These are phyloP conservation scores for Aspergillus egyptiacus DNA, from an alignment of 495 filamentous ascomycete species.

Conservation along the genomic window DNA sequence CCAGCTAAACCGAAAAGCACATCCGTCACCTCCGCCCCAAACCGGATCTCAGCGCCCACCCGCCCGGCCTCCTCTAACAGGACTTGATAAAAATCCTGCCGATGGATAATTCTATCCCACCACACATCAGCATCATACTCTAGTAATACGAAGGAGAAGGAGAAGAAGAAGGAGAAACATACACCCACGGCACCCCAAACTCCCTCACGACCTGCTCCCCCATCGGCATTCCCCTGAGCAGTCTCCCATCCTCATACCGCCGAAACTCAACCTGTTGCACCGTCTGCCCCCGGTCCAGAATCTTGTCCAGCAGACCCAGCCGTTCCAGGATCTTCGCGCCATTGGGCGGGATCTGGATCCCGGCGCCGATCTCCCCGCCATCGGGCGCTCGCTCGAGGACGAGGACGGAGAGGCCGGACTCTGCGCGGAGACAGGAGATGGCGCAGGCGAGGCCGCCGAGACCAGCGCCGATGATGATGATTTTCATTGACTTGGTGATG, in stretches of 20 bases:
- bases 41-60: constrained; percentile 34
- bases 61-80: constrained; percentile 43
- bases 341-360: constrained; percentile 52
- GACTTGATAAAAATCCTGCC: constrained; percentile 44
- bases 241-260: constrained; percentile 45
- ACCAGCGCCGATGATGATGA: constrained; percentile 54
- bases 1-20: no score
- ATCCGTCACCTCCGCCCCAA: background rate
- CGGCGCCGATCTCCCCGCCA: constrained; percentile 45
- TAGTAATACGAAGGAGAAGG: background rate
- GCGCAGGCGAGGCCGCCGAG: constrained; percentile 43
- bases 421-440: constrained; percentile 49
- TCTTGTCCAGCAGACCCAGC: constrained; percentile 41
- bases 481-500: constrained; percentile 6
- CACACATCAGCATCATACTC: background rate
- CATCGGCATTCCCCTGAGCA: constrained; percentile 31
- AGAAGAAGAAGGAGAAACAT: background rate
- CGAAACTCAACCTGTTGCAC: constrained; percentile 47
- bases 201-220: constrained; percentile 15
- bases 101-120: constrained; percentile 40
- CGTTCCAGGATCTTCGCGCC: constrained; percentile 37
- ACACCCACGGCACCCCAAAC: constrained; percentile 25
- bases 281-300: constrained; percentile 35
- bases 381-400: constrained; percentile 52
- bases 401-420: constrained; percentile 41